Base-by-base conservation (phyloP, 768 basidiomycete genomes). In the Dentipellis fragilis region DNA sequence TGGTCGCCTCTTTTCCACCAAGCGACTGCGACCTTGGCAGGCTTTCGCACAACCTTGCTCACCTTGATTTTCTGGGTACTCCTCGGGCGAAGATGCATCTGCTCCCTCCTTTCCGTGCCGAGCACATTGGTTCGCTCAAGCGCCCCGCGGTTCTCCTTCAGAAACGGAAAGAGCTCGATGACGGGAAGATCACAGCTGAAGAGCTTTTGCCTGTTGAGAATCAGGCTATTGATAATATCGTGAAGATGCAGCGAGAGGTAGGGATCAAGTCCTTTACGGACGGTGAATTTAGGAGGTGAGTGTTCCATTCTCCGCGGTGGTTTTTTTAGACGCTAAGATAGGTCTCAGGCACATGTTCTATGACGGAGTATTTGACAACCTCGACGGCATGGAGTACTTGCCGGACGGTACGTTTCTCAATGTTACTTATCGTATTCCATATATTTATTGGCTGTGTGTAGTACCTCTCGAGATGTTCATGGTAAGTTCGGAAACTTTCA, bases 281-380 rank as follows among this genome's bases (percentile, higher is more conserved):
- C 59, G 84, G 84, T 45, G 83, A 85, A 67, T 71, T 69, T 62
- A 64, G 58, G 53, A 60, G 64, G 72, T 73, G 35, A 55, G 62
- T 55, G n/a, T 8, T 21, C 11, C 7, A 45, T 22, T 10, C 5
- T 22, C 6, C 29, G 29, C 6, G 29, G 12, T 35, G 12, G n/a
- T n/a, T n/a, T 12, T 14, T 58, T 16, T 40, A 10, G 37, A n/a
- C 7, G 16, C 52, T 16, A 19, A 10, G 10, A 22, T 11, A 22
- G 17, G n/a, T 29, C 22, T 6, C 64, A 83, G 83, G 60, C 71
- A 72, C 47, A 70, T 75, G 67, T 85, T 82, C 65, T 84, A 73
- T 54, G 80, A 85, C 48, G 84, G 84, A 17, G 80, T 85, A 34
- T 84, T 84, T 65, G 77, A 85, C 62, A 81, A 77, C 53, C 66